Evolutionary conservation across 768 basidiomycete genomes (phyloP).

Genomic region (Rhodotorula taiwanensis): DNA sequence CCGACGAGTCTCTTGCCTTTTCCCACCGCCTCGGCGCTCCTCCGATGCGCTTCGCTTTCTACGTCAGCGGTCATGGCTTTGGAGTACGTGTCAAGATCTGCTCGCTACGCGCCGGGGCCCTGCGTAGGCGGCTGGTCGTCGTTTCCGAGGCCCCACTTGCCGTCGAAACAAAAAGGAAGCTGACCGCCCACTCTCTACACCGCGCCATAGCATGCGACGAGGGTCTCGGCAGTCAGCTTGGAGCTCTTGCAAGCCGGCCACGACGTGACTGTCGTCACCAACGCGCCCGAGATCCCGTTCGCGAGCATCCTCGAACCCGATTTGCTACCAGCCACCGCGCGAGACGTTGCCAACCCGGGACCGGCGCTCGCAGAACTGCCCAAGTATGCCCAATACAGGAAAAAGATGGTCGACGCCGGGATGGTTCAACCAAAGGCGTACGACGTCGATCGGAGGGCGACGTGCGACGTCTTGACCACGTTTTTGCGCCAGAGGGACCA

Average conservation of each 20-base stretch:
- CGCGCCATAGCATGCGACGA: constrained; percentile 62
- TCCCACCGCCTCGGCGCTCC: neutral
- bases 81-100: constrained; percentile 9
- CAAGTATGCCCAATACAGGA: constrained; percentile 60
- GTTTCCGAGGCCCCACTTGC: neutral
- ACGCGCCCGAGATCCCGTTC: constrained; percentile 67
- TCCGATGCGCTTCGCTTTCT: constrained; percentile 20
- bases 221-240: constrained; percentile 65
- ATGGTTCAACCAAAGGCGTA: constrained; percentile 74
- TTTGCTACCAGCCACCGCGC: constrained; percentile 1
- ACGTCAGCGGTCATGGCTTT: constrained; percentile 33
- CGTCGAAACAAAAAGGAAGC: neutral
- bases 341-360: neutral
- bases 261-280: constrained; percentile 61
- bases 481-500: constrained; percentile 57
- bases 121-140: neutral
- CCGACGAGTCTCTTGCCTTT: neutral
- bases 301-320: constrained; percentile 53
- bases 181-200: neutral
- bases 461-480: constrained; percentile 56
- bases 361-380: neutral
- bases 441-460: constrained; percentile 65
- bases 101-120: too few relatives aligned
- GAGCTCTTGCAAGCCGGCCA: constrained; percentile 54
- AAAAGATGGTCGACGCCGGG: constrained; percentile 68